phyloP scores from a whole-genome alignment of 768 basidiomycete species.

The Fistulinella prunicolor region DNA sequence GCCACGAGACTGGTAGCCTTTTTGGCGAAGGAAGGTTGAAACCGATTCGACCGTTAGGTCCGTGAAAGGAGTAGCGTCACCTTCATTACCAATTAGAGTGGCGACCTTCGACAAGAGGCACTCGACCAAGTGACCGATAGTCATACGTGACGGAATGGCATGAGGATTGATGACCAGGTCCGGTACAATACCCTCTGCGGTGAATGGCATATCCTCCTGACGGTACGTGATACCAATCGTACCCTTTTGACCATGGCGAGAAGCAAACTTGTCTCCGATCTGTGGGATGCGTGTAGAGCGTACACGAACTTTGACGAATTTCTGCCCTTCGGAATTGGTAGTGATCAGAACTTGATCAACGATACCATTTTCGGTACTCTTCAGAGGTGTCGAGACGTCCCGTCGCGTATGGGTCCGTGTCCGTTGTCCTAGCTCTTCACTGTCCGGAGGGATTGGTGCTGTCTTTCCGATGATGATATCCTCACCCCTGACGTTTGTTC shows the following conservation, averaged over 20 bases:
- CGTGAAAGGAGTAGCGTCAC: conserved; percentile 98
- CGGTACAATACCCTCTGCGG: conserved; percentile 92
- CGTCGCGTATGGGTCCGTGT: conserved; percentile 91
- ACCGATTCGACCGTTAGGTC: conserved; percentile 97
- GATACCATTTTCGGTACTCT: conserved; percentile 96
- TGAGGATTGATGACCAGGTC: conserved; percentile 99
- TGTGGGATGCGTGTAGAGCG: conserved; percentile 96
- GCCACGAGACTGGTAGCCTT: conserved; percentile 96
- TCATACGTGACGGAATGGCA: conserved; percentile 99
- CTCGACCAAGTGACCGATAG: conserved; percentile 98
- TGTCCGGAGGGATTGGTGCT: conserved; percentile 93
- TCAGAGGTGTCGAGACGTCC: conserved; percentile 96
- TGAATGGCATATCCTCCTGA: conserved; percentile 99
- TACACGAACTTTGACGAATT: conserved; percentile 97
- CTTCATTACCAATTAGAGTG: conserved; percentile 93
- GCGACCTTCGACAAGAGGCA: conserved; percentile 96
- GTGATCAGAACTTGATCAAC: conserved; percentile 97
- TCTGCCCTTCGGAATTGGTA: conserved; percentile 92
- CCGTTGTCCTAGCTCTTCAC: conserved; percentile 94
- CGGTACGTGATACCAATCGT: conserved; percentile 99
- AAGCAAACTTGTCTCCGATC: conserved; percentile 99
- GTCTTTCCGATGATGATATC: conserved; percentile 99
- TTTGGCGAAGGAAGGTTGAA: conserved; percentile 83
- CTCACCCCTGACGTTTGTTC: conserved; percentile 91
- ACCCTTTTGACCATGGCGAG: conserved; percentile 99